phyloP scores from a whole-genome alignment of 306 rosid genomes.

The Trichosanthes truncata region DNA sequence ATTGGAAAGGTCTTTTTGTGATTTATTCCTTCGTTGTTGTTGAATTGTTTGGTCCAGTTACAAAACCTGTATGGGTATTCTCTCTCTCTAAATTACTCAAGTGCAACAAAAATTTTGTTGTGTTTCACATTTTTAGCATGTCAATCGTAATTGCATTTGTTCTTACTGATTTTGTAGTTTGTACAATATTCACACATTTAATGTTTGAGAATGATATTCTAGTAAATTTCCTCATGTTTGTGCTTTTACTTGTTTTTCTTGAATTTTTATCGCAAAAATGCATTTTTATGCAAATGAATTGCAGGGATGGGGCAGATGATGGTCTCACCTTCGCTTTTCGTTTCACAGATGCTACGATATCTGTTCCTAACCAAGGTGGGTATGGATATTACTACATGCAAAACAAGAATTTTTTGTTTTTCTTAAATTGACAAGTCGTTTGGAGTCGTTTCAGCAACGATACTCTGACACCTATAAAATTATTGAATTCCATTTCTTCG shows the following conservation, averaged over 20 bases:
- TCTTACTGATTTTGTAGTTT: not conserved
- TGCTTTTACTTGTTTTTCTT: not conserved
- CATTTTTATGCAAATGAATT: conserved; percentile 17
- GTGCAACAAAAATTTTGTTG: not conserved
- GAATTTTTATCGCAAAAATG: not conserved
- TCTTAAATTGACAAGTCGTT: not conserved
- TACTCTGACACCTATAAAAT: not conserved
- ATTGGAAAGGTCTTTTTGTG: not conserved
- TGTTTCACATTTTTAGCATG: not conserved
- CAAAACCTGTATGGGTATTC: not conserved
- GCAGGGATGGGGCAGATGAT: conserved; percentile 81
- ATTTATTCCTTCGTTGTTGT: not conserved
- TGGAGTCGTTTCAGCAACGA: not conserved
- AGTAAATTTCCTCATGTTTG: not conserved
- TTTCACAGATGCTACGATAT: conserved; percentile 79
- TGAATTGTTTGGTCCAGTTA: not conserved
- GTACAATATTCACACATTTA: not conserved
- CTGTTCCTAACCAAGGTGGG: conserved; percentile 87
- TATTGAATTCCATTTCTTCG: not conserved
- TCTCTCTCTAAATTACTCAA: not conserved
- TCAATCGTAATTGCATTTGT: not conserved
- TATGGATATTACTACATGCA: conserved; percentile 5
- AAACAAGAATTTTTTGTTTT: not conserved
- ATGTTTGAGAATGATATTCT: not conserved
- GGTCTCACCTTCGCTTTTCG: conserved; percentile 99